These are phyloP conservation scores for Croton setiger DNA, from an alignment of 441 rosid genomes.

Conservation along the genomic window DNA sequence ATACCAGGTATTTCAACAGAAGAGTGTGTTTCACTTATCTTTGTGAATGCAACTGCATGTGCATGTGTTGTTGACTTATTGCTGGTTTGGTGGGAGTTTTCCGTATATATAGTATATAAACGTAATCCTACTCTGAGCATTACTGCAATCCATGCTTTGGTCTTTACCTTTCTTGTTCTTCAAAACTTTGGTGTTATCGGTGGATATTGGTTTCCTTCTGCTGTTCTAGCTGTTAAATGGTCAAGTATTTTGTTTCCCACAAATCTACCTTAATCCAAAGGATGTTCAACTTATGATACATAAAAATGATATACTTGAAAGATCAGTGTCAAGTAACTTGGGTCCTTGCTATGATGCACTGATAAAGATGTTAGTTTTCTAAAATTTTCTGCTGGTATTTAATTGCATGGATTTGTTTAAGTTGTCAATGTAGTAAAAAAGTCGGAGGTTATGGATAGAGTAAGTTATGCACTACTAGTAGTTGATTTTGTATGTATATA, in stretches of 20 bases:
- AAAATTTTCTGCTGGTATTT: neutral
- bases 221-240: neutral
- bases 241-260: neutral
- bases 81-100: neutral
- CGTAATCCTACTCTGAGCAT: neutral
- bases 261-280: neutral
- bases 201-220: neutral
- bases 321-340: neutral
- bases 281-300: neutral
- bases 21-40: neutral
- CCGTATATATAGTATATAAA: neutral
- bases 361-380: neutral
- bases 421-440: neutral
- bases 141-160: neutral
- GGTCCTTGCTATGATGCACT: neutral
- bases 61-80: neutral
- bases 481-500: neutral
- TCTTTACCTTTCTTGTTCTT: neutral
- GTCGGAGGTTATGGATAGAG: neutral
- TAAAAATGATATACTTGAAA: neutral
- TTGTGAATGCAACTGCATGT: neutral
- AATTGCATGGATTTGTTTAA: neutral
- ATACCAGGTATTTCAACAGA: conserved; percentile 61
- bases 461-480: neutral
- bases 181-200: neutral